A percentile compares a stretch with the other conserved stretches of the same genome.
Evolutionary conservation across 305 asterid genomes (phyloP).

Genomic region (Ilex paraguariensis): DNA sequence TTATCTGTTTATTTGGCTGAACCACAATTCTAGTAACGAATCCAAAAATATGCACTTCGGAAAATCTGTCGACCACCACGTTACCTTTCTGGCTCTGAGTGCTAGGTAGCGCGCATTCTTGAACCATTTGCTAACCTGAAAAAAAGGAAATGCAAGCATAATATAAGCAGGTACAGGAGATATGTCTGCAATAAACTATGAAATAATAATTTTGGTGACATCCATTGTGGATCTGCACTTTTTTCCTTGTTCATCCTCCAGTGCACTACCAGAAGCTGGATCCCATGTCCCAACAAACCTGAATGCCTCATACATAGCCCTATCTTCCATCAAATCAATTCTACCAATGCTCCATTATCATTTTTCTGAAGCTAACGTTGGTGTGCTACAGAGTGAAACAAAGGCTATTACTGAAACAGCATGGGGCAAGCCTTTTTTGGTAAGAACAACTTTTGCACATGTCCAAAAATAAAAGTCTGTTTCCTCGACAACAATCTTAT

Average conservation of each 20-base stretch:
- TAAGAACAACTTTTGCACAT: not conserved
- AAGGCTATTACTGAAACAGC: not conserved
- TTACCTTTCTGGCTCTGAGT: conserved; percentile 84
- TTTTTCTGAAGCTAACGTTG: not conserved
- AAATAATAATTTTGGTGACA: not conserved
- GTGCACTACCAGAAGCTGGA: too few relatives aligned
- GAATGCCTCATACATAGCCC: not conserved
- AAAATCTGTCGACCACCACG: conserved; percentile 8
- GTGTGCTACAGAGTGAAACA: too few relatives aligned
- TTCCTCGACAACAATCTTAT: not conserved
- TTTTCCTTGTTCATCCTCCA: not conserved
- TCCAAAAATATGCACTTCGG: not conserved
- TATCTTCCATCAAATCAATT: not conserved
- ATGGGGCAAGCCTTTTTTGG: not conserved
- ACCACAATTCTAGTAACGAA: too few relatives aligned
- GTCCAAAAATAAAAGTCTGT: not conserved
- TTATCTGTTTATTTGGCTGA: too few relatives aligned
- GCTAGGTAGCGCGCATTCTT: conserved; percentile 94
- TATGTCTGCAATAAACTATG: not conserved
- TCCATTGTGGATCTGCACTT: not conserved
- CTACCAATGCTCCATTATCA: not conserved
- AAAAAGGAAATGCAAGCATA: conserved; percentile 18
- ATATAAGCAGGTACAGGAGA: conserved; percentile 9
- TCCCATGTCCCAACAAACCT: not conserved
- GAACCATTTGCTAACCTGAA: conserved; percentile 98